These are phyloP conservation scores for Aspergillus carbonarius DNA, from an alignment of 2,329 filamentous ascomycete species.

Conservation along the genomic window DNA sequence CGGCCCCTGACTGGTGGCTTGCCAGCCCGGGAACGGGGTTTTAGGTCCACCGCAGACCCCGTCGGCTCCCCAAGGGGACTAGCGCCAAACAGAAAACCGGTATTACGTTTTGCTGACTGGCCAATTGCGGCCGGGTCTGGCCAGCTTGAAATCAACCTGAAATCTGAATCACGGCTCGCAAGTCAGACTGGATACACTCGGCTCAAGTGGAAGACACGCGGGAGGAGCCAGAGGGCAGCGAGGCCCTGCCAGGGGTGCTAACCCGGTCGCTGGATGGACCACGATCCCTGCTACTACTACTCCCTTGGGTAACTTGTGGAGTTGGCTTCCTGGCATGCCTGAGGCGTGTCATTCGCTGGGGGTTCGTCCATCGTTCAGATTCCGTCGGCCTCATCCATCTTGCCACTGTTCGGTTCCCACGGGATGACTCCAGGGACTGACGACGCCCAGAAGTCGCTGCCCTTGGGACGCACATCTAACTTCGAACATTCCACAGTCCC, in stretches of 20 bases:
- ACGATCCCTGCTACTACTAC: neutral
- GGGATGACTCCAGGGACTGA: neutral
- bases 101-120: neutral
- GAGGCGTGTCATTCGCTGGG: neutral
- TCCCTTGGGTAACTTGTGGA: neutral
- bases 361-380: neutral
- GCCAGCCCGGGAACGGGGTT: neutral
- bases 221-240: neutral
- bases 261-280: neutral
- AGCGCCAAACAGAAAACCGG: neutral
- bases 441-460: neutral
- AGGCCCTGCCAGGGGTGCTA: neutral
- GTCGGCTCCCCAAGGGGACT: neutral
- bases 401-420: neutral
- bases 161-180: neutral
- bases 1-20: conserved; percentile 5
- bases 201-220: neutral
- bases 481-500: too few relatives aligned
- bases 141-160: neutral
- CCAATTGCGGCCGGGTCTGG: neutral
- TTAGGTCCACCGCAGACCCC: neutral
- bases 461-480: neutral
- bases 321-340: neutral
- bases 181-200: neutral
- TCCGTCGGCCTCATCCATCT: neutral